Base-by-base conservation (phyloP, 2,329 filamentous ascomycete genomes). In the Calcarisporium arbuscula region DNA sequence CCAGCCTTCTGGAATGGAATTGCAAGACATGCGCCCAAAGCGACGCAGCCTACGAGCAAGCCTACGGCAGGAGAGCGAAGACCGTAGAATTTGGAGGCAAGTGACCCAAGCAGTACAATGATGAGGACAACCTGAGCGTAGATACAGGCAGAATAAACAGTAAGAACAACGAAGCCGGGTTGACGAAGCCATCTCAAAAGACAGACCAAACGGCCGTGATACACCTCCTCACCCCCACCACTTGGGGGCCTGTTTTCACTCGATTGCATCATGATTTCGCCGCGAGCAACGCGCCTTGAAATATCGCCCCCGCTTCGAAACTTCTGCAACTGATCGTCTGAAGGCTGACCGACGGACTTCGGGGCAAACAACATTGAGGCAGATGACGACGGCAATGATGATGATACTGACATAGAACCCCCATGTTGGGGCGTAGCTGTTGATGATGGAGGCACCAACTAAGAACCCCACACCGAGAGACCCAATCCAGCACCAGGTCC, bases 201-300 rank as follows among this genome's bases (percentile, higher is more conserved):
- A 30, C 73, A 79, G 28, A 90, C 65, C 14, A 75, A 63, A 15
- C 84, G 49, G 8, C 83, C 85, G 28, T 85, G 82, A 56, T 77
- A 77, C 16, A 86, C 71, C 53, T 89, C 84, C 54, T 89, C 74
- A 30, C 77, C 80, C 82, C 82, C 88, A 0, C 82, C 82, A 32
- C 77, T 80, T 34, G 81, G 74, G 35, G 76, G 71, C 40, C 85
- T 72, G 52, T 88, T 82, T n/a, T n/a, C n/a, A n/a, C n/a, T n/a
- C n/a, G n/a, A n/a, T n/a, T n/a, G n/a, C 65, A 89, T 76, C 65
- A 80, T 88, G 47, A 87, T 68, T 53, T 89, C 84, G 3, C 85
- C 84, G 28, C 80, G 70, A 19, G 79, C 80, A 10, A 88, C 64
- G 36, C 78, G 67, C 27, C 69, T 64, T 22, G 71, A 75, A 20